Conservation (phyloP, 805 yeast species). For the Ogataea degrootiae region DNA sequence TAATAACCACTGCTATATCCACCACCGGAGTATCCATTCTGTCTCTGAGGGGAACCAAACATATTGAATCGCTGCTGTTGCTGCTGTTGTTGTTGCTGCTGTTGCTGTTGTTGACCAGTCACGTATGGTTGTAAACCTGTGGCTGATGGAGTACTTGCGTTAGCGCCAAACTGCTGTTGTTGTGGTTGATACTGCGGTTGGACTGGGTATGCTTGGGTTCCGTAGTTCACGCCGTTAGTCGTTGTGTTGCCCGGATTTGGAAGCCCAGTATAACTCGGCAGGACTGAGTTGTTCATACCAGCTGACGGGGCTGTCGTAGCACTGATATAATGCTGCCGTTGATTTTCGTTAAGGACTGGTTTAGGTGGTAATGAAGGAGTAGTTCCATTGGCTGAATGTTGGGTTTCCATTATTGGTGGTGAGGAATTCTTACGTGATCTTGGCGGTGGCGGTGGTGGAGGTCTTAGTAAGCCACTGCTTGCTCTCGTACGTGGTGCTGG, state of each 20-base stretch:
- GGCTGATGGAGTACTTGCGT: too few species aligned
- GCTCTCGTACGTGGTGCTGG: slow-evolving; percentile 26
- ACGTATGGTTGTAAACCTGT: neutral
- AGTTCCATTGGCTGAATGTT: neutral
- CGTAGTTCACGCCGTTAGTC: slow-evolving; percentile 19
- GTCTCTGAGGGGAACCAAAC: slow-evolving; percentile 11
- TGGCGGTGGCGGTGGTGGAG: slow-evolving; percentile 31
- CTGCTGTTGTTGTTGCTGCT: slow-evolving; percentile 11
- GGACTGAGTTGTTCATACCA: slow-evolving; percentile 4
- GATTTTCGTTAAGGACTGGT: slow-evolving; percentile 25
- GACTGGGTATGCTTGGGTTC: slow-evolving; percentile 2
- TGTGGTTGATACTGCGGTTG: slow-evolving; percentile 7
- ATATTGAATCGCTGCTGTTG: slow-evolving; percentile 8
- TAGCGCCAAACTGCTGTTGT: slow-evolving; percentile 6
- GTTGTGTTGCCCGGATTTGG: neutral
- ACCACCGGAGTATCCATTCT: slow-evolving; percentile 2
- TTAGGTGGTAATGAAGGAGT: slow-evolving; percentile 29
- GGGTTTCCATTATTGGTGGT: slow-evolving; percentile 13
- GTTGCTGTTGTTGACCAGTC: slow-evolving; percentile 14
- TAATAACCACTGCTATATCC: too few species aligned
- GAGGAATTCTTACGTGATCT: slow-evolving; percentile 24
- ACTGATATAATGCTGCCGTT: slow-evolving; percentile 24
- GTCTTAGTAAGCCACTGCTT: slow-evolving; percentile 12
- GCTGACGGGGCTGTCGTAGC: slow-evolving; percentile 9
- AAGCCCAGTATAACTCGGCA: neutral